Base-by-base conservation (phyloP, 768 basidiomycete genomes). In the Pleurotus citrinopileatus region DNA sequence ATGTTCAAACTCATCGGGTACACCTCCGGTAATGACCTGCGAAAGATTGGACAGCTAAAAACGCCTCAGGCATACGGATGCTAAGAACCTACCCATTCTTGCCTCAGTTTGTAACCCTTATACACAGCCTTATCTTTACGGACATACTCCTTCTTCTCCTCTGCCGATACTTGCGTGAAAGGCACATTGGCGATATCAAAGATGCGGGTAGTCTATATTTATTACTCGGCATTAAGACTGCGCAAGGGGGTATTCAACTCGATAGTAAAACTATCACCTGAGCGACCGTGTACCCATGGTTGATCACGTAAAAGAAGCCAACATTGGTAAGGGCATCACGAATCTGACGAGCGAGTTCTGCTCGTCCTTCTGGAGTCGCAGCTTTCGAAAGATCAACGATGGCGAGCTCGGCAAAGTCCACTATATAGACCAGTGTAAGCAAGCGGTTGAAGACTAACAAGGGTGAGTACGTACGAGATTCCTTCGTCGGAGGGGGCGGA, bases 71-170 rank as follows among this genome's bases (percentile, higher is more conserved):
- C 2, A 10, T 10, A 0, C 32, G 0, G 23, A 6, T 7, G 19
- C 19, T 12, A 26, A 36, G 19, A 0, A 4, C 63, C 19, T 53
- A 80, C 79, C 77, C 75, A 82, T 54, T 78, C 78, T 42, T 74
- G 70, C 4, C 76, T 69, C 4, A 67, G 68, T 59, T 83, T 83
- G 59, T 83, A 83, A 1, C 81, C 81, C 57, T 78, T 74, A 57
- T 73, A 81, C 2, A 76, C 73, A 5, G 77, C 78, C 0, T 67
- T 73, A 22, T 75, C 67, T 54, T 75, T 67, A 0, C 68, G 73
- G 2, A 61, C 62, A 55, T 77, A 75, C 19, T 55, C 55, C 48
- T 69, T 57, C 60, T 78, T 79, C 64, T 81, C 78, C 25, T 74
- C 75, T 0, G 66, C 63, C 1, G 57, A 54, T 5, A 78, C 74